Conservation (phyloP, 2,329 filamentous ascomycete genomes). For the Biscogniauxia marginata region DNA sequence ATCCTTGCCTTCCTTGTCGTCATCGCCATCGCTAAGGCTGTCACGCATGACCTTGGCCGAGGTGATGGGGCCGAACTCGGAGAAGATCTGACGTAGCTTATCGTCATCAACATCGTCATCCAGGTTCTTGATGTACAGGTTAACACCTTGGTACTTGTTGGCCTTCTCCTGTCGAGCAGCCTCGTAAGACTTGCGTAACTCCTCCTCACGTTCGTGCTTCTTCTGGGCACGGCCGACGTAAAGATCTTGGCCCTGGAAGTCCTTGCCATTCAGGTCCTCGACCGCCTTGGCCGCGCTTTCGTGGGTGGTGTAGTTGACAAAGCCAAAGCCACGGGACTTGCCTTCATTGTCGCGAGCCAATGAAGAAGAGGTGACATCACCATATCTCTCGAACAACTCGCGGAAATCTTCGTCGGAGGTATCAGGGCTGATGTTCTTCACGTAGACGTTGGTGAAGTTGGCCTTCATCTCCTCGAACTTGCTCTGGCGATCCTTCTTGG, state of each 20-base stretch:
- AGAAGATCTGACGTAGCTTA: slow-evolving; percentile 92
- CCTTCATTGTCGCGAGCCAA: slow-evolving; percentile 85
- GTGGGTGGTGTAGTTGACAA: slow-evolving; percentile 93
- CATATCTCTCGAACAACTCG: slow-evolving; percentile 84
- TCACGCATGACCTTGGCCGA: slow-evolving; percentile 99
- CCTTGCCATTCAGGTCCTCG: slow-evolving; percentile 85
- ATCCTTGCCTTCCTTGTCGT: slow-evolving; percentile 52
- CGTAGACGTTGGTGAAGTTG: slow-evolving; percentile 99
- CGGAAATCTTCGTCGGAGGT: slow-evolving; percentile 94
- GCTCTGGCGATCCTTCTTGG: slow-evolving; percentile 99
- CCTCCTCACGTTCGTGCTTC: slow-evolving; percentile 99
- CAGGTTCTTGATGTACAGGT: slow-evolving; percentile 99
- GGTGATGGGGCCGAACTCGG: slow-evolving; percentile 89
- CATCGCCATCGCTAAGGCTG: slow-evolving; percentile 55
- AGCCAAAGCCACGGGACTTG: slow-evolving; percentile 93
- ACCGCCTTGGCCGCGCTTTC: slow-evolving; percentile 84
- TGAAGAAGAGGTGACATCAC: slow-evolving; percentile 93
- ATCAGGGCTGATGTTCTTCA: slow-evolving; percentile 92
- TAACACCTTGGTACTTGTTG: slow-evolving; percentile 98
- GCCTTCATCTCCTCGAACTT: slow-evolving; percentile 99
- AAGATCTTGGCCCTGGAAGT: slow-evolving; percentile 91
- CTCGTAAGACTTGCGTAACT: slow-evolving; percentile 98
- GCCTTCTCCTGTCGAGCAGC: slow-evolving; percentile 97
- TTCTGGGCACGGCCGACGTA: slow-evolving; percentile 99
- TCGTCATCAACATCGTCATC: slow-evolving; percentile 97